These are phyloP conservation scores for Albugo candida DNA, from an alignment of 352 stramenopile species.

Conservation along the genomic window DNA sequence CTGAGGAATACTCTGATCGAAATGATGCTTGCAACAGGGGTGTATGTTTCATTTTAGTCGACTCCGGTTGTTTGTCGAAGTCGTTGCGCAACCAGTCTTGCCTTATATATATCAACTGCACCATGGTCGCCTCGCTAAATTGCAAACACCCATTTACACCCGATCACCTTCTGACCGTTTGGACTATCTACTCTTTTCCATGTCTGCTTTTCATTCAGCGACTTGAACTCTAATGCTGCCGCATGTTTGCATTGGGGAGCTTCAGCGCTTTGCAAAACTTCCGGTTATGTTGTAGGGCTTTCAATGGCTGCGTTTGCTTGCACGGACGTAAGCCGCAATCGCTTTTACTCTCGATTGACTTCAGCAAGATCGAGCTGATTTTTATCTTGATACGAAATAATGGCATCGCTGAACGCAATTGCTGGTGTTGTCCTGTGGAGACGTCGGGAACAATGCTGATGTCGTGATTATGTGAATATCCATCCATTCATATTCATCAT, in stretches of 20 bases:
- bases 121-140: not conserved
- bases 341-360: too few species aligned
- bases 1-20: not conserved
- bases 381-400: too few species aligned
- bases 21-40: not conserved
- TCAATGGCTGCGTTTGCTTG: not conserved
- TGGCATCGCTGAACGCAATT: too few species aligned
- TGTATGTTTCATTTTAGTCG: not conserved
- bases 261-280: constrained; percentile 3
- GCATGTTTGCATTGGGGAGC: not conserved
- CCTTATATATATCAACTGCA: not conserved
- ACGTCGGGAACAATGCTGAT: too few species aligned
- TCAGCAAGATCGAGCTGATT: too few species aligned
- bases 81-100: not conserved
- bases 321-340: too few species aligned
- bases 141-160: not conserved
- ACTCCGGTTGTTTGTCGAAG: not conserved
- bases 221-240: not conserved
- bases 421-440: too few species aligned
- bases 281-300: too few species aligned
- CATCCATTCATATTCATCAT: not conserved
- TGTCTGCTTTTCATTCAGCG: not conserved
- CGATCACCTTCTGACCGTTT: too few species aligned
- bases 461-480: not conserved
- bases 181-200: too few species aligned